A percentile compares a stretch with the other conserved stretches of the same genome.
Evolutionary conservation across 2,329 filamentous ascomycete species (phyloP).

Genomic region (Nemania sp.): DNA sequence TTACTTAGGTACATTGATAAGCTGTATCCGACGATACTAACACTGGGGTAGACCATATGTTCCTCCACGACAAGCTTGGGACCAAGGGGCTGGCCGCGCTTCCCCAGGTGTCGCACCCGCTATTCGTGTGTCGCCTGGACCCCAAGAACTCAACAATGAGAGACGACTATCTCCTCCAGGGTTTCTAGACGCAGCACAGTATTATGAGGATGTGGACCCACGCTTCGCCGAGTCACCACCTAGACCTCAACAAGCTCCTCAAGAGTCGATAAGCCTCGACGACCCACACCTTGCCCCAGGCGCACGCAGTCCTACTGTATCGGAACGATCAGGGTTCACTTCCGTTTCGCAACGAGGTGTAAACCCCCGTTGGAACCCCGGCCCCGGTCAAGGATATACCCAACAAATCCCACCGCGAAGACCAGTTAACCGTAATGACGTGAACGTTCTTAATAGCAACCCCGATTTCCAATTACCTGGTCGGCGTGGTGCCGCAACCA

Average conservation of each 20-base stretch:
- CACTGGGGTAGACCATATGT: constrained; percentile 57
- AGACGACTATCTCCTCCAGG: constrained; percentile 43
- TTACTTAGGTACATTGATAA: constrained; percentile 23
- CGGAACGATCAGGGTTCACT: constrained; percentile 84
- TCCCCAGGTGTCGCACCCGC: constrained; percentile 54
- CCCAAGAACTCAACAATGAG: constrained; percentile 45
- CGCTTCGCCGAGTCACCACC: constrained; percentile 67
- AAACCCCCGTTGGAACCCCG: constrained; percentile 83
- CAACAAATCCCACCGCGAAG: constrained; percentile 50
- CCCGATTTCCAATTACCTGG: constrained; percentile 81
- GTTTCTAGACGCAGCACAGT: constrained; percentile 49
- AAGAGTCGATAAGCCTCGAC: constrained; percentile 59
- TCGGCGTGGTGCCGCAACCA: constrained; percentile 38
- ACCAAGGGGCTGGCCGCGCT: constrained; percentile 48
- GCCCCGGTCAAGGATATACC: constrained; percentile 50
- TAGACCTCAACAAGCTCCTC: constrained; percentile 32
- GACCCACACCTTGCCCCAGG: constrained; percentile 61
- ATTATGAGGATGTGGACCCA: constrained; percentile 94
- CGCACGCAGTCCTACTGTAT: constrained; percentile 73
- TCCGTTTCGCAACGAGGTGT: constrained; percentile 86
- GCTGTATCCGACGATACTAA: constrained; percentile 32
- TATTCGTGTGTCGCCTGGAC: constrained; percentile 43
- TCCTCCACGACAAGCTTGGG: constrained; percentile 62
- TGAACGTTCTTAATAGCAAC: constrained; percentile 77
- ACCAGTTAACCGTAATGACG: constrained; percentile 63